Conservation (phyloP, 2,329 filamentous ascomycete species). For the Magnaporthiopsis incrustans region DNA sequence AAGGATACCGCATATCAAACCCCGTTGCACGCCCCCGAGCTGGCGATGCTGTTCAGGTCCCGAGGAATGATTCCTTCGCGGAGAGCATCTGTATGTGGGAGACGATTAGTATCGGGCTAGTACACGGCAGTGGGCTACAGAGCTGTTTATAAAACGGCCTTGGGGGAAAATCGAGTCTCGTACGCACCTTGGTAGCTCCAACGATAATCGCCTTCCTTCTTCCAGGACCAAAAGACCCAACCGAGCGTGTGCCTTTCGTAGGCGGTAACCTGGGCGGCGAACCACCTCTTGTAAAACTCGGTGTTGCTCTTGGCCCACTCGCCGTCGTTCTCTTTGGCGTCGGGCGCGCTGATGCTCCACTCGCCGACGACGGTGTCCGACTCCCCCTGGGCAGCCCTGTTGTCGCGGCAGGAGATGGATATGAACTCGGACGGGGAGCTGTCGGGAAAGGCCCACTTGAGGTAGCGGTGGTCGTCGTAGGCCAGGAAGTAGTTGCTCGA, state of each 20-base stretch:
- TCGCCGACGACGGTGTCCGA: constrained; percentile 48
- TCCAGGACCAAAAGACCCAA: constrained; percentile 50
- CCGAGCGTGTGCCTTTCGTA: constrained; percentile 38
- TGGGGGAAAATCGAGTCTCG: not conserved
- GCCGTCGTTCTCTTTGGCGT: constrained; percentile 33
- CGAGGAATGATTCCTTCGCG: constrained; percentile 11
- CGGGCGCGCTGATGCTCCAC: constrained; percentile 46
- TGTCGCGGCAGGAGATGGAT: constrained; percentile 37
- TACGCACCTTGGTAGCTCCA: constrained; percentile 21
- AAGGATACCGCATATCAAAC: not conserved
- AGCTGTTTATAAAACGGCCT: not conserved
- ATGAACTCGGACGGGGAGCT: constrained; percentile 41
- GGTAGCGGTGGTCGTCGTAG: constrained; percentile 52
- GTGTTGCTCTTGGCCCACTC: constrained; percentile 35
- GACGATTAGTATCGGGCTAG: not conserved
- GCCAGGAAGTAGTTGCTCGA: constrained; percentile 33
- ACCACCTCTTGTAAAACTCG: constrained; percentile 48
- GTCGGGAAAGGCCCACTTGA: constrained; percentile 39
- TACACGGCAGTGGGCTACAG: too few species aligned
- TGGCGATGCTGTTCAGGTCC: constrained; percentile 6
- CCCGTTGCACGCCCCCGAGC: not conserved
- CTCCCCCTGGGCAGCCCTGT: constrained; percentile 30
- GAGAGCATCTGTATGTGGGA: constrained; percentile 10
- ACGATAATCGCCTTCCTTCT: constrained; percentile 31
- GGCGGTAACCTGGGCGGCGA: constrained; percentile 18